Conservation (phyloP, 306 rosid genomes). For the Prunus davidiana region DNA sequence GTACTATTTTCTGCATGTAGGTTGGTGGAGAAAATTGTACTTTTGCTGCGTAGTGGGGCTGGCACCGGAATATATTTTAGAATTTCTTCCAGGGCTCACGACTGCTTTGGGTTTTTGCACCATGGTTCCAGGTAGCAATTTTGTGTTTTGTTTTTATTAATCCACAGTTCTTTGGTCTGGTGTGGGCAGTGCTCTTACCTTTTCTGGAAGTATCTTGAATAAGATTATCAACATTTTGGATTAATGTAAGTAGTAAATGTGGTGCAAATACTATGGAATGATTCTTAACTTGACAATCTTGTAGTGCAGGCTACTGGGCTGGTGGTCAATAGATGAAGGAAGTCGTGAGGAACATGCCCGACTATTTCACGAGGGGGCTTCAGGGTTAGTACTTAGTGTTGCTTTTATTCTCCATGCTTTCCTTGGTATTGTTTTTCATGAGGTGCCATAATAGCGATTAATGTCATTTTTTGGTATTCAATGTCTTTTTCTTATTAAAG, state of each 20-base stretch:
- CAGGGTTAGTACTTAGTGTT: constrained; percentile 47
- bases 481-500: too few species aligned
- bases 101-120: constrained; percentile 89
- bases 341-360: constrained; percentile 93
- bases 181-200: background rate
- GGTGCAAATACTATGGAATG: constrained; percentile 1
- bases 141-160: background rate
- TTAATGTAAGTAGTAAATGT: constrained; percentile 17
- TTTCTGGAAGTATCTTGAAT: constrained; percentile 9
- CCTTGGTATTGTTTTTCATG: too few species aligned
- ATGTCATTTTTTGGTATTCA: too few species aligned
- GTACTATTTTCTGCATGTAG: constrained; percentile 65
- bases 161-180: background rate
- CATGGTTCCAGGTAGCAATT: constrained; percentile 89
- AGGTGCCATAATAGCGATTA: too few species aligned
- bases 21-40: constrained; percentile 75
- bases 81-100: constrained; percentile 69
- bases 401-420: background rate
- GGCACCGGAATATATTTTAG: constrained; percentile 67
- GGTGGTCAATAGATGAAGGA: constrained; percentile 99
- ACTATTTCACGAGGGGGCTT: constrained; percentile 71
- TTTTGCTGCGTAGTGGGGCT: constrained; percentile 62
- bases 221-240: constrained; percentile 16
- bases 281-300: constrained; percentile 28
- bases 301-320: constrained; percentile 75